Base-by-base conservation (phyloP, 257 asterid species). In the Verbena officinalis region DNA sequence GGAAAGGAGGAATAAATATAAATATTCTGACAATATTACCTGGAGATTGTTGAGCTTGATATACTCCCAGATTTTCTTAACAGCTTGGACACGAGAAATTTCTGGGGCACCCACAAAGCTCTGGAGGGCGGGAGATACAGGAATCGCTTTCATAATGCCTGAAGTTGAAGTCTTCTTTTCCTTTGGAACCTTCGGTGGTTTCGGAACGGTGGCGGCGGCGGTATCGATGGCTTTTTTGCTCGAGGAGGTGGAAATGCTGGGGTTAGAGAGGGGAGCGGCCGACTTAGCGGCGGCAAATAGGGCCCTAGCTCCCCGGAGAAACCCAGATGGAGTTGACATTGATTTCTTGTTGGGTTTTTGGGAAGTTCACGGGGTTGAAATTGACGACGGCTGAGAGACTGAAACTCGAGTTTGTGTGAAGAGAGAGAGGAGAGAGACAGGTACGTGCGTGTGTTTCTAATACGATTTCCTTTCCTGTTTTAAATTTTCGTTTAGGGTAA, bases 11-110 rank as follows among this genome's bases (percentile, higher is more conserved):
- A 57, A 42, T 27, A 2, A 5, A 22, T 13, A 4, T 14, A 19
- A 44, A 31, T 13, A 49, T 8, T 20, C 17, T 20, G 33, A 9
- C 1, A 62, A 54, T 19, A 44, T 10, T 60, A 80, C 93, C 80
- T 83, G 93, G 19, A 85, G 89, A 74, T 85, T 72, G 75, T 83
- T 72, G 60, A 64, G 76, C 74, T 85, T 85, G 74, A 77, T 81
- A 59, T 85, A 64, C 1, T 72, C 87, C 93, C 93, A 83, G 44
- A 85, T 6, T 72, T 78, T 83, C 81, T 83, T 85, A 34, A 78
- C 75, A 72, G 87, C 93, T 27, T 59, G 76, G 0, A 71, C 78
- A 19, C 84, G 84, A 74, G 87, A 85, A 31, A 68, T 69, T 71
- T 83, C 73, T 0, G 83, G 44, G 27, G 55, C 85, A 39, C 93